Base-by-base conservation (phyloP, 2,329 filamentous ascomycete genomes). In the Sclerotinia spermophila region DNA sequence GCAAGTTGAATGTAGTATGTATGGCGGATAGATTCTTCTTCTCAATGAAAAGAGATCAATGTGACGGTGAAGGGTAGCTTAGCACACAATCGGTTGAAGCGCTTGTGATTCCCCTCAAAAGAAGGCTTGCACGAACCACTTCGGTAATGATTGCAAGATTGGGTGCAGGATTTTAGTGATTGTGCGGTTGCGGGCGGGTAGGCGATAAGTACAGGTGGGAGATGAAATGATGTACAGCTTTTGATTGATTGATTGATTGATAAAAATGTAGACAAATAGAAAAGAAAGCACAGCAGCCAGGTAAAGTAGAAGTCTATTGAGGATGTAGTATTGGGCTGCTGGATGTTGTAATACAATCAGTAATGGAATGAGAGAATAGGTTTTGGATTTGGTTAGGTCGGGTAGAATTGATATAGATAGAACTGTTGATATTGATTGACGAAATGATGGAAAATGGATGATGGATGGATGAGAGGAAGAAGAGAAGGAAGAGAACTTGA, bases 1-100 rank as follows among this genome's bases (percentile, higher is more conserved):
- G 76, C 74, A 78, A 75, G 77, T 75, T 77, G 73, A 53, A 64
- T 67, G 59, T 65, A 61, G 55, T 38, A 68, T 68, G 68, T 60
- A 51, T 61, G 69, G 72, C 40, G 71, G 71, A 66, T 60, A 60
- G 58, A 60, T 42, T 60, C 58, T 60, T 40, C 35, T 60, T 53
- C 58, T 40, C 24, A n/a, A 33, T 15, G 59, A 53, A 53, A 53
- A 53, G 48, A n/a, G 48, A 48, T 70, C 59, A 72, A 68, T 33
- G 68, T 72, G 72, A 65, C 71, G 71, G 45, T 71, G 55, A 62
- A 40, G 62, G 71, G 67, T 67, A 73, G 72, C n/a, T 61, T 61
- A 61, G 38, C 38, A 61, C 70, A 71, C 69, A 69, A 73, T 74
- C 71, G 74, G 74, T 72, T 72, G 68, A 60, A 75, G 74, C 73